Evolutionary conservation across 2,329 filamentous ascomycete genomes (phyloP).

Genomic region (Penicillium sp.): DNA sequence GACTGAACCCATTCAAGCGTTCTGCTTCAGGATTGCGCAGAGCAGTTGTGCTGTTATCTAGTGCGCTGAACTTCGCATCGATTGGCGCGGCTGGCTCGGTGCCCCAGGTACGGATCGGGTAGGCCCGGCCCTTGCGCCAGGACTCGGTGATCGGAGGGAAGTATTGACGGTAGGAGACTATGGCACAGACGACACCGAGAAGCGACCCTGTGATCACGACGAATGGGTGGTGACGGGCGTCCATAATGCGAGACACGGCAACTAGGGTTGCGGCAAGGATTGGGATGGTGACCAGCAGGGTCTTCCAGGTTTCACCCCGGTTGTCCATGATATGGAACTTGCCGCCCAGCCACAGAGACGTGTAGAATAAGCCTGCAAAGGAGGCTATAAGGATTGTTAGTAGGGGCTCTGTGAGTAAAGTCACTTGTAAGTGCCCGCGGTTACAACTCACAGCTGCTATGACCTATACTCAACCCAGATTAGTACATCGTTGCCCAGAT

Average conservation of each 20-base stretch:
- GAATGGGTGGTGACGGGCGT: constrained; percentile 62
- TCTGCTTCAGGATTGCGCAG: constrained; percentile 37
- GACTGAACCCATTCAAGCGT: constrained; percentile 9
- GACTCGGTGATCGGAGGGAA: constrained; percentile 58
- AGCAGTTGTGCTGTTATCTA: constrained; percentile 24
- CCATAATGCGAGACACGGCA: constrained; percentile 61
- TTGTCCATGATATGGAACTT: constrained; percentile 62
- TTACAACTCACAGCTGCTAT: constrained; percentile 51
- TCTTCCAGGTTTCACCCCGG: constrained; percentile 61
- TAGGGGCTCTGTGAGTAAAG: background rate
- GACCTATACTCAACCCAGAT: constrained; percentile 30
- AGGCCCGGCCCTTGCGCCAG: constrained; percentile 60
- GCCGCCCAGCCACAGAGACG: constrained; percentile 60
- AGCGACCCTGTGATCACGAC: constrained; percentile 59
- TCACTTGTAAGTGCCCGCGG: background rate
- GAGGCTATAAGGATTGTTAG: constrained; percentile 45
- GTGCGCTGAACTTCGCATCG: constrained; percentile 1
- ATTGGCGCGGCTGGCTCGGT: constrained; percentile 39
- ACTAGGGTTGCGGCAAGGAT: constrained; percentile 56
- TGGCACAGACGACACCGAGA: constrained; percentile 55
- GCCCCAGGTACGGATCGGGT: constrained; percentile 61
- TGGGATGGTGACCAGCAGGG: constrained; percentile 55
- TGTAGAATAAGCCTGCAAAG: constrained; percentile 60
- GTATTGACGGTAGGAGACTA: constrained; percentile 58
- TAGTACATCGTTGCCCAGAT: background rate